phyloP scores from a whole-genome alignment of 2,329 filamentous ascomycete genomes.

The Aurifilum marmelostoma region DNA sequence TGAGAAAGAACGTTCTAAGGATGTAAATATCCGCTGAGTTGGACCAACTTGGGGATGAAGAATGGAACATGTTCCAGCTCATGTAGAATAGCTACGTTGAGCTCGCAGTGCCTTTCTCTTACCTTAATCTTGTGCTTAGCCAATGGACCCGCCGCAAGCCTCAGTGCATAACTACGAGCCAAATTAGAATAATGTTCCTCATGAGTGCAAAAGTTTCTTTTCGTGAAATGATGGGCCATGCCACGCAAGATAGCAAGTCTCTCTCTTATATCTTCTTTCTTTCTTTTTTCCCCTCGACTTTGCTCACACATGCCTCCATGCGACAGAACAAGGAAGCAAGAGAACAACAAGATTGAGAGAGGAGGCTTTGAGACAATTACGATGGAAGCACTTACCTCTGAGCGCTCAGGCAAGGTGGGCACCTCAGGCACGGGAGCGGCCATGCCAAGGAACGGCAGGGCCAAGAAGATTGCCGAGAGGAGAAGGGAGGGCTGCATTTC shows the following conservation, averaged over 20 bases:
- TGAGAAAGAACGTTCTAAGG: too few relatives aligned
- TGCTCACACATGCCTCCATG: too few relatives aligned
- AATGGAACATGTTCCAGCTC: not conserved
- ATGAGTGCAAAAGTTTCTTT: not conserved
- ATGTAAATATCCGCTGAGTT: too few relatives aligned
- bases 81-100: not conserved
- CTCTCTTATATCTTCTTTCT: too few relatives aligned
- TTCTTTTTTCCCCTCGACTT: too few relatives aligned
- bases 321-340: too few relatives aligned
- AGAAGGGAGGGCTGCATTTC: not conserved
- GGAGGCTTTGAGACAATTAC: not conserved
- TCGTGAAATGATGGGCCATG: not conserved
- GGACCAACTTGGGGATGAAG: too few relatives aligned
- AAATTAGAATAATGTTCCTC: not conserved
- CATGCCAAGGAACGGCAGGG: slow-evolving; percentile 10
- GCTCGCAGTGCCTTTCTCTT: not conserved
- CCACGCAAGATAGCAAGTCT: not conserved
- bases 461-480: slow-evolving; percentile 17
- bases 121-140: not conserved
- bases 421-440: slow-evolving; percentile 11
- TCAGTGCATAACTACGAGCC: not conserved
- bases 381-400: not conserved
- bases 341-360: not conserved
- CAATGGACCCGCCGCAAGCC: not conserved
- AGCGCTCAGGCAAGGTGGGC: not conserved